Conservation (phyloP, 306 rosid species). For the Acacia confusa region DNA sequence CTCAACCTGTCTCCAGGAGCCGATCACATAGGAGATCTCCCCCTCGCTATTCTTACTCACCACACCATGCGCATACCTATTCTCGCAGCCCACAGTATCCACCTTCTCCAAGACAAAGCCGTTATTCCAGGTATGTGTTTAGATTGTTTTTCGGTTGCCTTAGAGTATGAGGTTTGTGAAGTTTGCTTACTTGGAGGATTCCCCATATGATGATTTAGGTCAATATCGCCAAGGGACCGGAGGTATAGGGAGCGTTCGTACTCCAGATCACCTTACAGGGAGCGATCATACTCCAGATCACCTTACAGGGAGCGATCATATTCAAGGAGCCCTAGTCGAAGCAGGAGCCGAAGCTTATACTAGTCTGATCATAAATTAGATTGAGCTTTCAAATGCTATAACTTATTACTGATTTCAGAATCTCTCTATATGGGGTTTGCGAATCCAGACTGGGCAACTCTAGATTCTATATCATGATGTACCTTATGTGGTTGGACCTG, state of each 20-base stretch:
- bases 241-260: slow-evolving; percentile 50
- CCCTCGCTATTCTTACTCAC: slow-evolving; percentile 42
- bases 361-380: slow-evolving; percentile 32
- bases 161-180: neutral
- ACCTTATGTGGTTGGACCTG: slow-evolving; percentile 5
- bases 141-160: neutral
- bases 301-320: slow-evolving; percentile 34
- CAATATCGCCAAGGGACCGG: slow-evolving; percentile 60
- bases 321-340: slow-evolving; percentile 48
- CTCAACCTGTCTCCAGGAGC: slow-evolving; percentile 33
- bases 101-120: slow-evolving; percentile 48
- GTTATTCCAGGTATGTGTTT: slow-evolving; percentile 49
- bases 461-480: slow-evolving; percentile 1
- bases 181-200: neutral
- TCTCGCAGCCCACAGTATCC: slow-evolving; percentile 58
- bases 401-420: slow-evolving; percentile 30
- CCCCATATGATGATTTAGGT: slow-evolving; percentile 36
- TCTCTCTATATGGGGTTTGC: slow-evolving; percentile 4
- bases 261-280: slow-evolving; percentile 58
- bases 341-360: slow-evolving; percentile 50
- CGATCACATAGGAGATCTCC: slow-evolving; percentile 48
- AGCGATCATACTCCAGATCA: slow-evolving; percentile 32
- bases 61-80: slow-evolving; percentile 42
- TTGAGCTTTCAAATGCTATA: neutral
- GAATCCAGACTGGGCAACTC: neutral